Base-by-base conservation (phyloP, 108 stramenopile species). In the Skeletonema grethae region DNA sequence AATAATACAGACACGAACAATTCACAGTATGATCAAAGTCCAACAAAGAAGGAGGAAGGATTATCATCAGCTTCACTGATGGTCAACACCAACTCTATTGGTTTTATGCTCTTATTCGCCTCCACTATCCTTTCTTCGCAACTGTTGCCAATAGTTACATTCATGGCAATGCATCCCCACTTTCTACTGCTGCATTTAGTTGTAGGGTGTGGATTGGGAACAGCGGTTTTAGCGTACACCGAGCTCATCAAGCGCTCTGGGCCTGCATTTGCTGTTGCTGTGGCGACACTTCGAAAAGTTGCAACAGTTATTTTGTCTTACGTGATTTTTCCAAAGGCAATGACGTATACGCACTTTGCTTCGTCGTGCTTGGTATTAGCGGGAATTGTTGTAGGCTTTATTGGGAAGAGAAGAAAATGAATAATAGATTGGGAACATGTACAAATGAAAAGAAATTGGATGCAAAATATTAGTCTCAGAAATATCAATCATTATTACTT, bases 71-170 rank as follows among this genome's bases (percentile, higher is more conserved):
- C 76, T 0, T 69, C 61, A 18, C 80, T 89, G 41, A 87, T 90
- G 88, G 84, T 83, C 46, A 90, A 90, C 57, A 82, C 82, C 10
- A 87, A 90, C 68, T 74, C 77, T 1, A 81, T 90, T 45, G 88
- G 86, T 18, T 87, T 84, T 20, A 34, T 58, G 0, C 62, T 75
- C 10, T 63, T 90, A 7, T 18, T 79, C 5, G 38, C 66, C 3
- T 73, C 80, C 13, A 73, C 79, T n/a, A 59, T 73, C 20, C 36
- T 86, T 24, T 57, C 70, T 12, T 77, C 69, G n/a, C 82, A 84
- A 57, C 11, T 67, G 5, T 5, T 79, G 1, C 71, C 67, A 9
- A 78, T 84, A 12, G 61, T 71, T 57, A 43, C 71, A 18, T 57
- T 71, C n/a, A 62, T 69, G 15, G 34, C 71, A 4, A 38, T 45